Evolutionary conservation across 345 rosid species (phyloP).

Genomic region (Arabis alpina): DNA sequence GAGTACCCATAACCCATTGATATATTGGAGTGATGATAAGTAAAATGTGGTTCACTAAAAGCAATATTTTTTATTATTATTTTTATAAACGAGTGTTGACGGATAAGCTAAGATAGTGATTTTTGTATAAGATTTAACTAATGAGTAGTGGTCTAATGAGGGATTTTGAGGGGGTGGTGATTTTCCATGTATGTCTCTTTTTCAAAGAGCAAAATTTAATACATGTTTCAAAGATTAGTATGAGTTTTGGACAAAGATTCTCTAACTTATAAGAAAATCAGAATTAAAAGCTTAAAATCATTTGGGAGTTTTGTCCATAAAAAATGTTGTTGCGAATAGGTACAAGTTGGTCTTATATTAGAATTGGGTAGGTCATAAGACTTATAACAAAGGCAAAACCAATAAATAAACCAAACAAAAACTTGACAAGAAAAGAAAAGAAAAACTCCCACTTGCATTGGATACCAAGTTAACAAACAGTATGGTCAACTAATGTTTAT

Average conservation of each 20-base stretch:
- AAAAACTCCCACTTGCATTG: conserved; percentile 34
- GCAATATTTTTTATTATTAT: background rate
- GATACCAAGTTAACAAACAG: conserved; percentile 45
- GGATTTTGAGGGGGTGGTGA: background rate
- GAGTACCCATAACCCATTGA: no score
- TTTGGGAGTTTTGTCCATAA: conserved; percentile 9
- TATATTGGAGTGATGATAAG: background rate
- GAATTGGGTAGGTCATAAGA: conserved; percentile 21
- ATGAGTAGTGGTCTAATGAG: background rate
- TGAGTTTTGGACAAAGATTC: background rate
- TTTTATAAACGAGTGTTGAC: no score
- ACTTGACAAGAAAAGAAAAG: background rate
- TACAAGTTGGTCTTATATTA: conserved; percentile 26
- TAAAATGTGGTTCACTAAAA: background rate
- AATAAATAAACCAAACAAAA: conserved; percentile 1
- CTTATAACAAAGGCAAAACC: conserved; percentile 1
- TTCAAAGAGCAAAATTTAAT: no score
- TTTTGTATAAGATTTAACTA: background rate
- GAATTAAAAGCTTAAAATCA: background rate
- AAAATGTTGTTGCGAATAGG: conserved; percentile 6
- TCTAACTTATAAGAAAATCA: no score
- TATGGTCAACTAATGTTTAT: conserved; percentile 43
- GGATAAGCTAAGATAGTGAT: no score
- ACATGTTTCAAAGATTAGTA: background rate
- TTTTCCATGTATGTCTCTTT: background rate